Conservation (phyloP, 2,329 filamentous ascomycete species). For the Fusarium abutilonis region DNA sequence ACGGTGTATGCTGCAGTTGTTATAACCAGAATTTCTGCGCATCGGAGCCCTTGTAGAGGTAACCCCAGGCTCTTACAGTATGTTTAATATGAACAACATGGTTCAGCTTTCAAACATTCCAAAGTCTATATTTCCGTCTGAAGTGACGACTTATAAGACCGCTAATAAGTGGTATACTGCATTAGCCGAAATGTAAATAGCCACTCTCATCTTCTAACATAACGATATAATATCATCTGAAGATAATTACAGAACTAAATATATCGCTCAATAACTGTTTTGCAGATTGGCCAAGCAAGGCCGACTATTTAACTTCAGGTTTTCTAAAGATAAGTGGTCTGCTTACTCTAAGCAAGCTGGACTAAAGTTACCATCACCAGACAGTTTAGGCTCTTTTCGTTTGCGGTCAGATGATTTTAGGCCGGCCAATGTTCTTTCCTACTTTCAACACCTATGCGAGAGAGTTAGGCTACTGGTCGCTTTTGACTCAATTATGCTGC, state of each 20-base stretch:
- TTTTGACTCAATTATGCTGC: not conserved
- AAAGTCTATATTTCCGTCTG: slow-evolving; percentile 29
- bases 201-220: slow-evolving; percentile 54
- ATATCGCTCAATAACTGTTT: slow-evolving; percentile 55
- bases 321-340: slow-evolving; percentile 31
- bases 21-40: slow-evolving; percentile 46
- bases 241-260: slow-evolving; percentile 56
- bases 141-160: slow-evolving; percentile 40
- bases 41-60: slow-evolving; percentile 53
- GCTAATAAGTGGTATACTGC: slow-evolving; percentile 52
- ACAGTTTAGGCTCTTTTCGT: slow-evolving; percentile 36
- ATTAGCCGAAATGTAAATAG: slow-evolving; percentile 55
- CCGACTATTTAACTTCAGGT: slow-evolving; percentile 41
- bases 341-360: not conserved
- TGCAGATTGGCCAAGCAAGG: slow-evolving; percentile 47
- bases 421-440: slow-evolving; percentile 42
- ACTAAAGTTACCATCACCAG: slow-evolving; percentile 26
- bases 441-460: slow-evolving; percentile 49
- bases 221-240: slow-evolving; percentile 52
- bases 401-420: slow-evolving; percentile 52
- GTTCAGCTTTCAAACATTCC: slow-evolving; percentile 45
- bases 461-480: slow-evolving; percentile 24
- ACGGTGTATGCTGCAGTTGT: slow-evolving; percentile 54
- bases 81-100: slow-evolving; percentile 56
- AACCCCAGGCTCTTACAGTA: slow-evolving; percentile 42